Conservation (phyloP, 176 grass and related monocot species). For the Carex myosuroides region DNA sequence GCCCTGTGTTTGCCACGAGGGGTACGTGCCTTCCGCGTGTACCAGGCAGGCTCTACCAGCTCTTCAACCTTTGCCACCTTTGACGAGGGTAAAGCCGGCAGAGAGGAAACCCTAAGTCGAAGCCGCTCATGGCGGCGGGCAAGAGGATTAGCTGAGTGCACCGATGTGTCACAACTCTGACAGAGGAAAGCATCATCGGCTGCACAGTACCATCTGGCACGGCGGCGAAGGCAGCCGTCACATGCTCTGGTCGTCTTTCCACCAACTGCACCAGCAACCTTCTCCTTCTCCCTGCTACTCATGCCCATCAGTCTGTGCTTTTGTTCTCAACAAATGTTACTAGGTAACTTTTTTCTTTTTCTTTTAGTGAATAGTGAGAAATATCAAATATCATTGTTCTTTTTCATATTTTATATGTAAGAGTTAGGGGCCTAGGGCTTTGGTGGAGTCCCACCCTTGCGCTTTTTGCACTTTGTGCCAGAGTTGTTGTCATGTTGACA, state of each 20-base stretch:
- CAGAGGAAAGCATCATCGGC: conserved; percentile 90
- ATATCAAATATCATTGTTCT: conserved; percentile 4
- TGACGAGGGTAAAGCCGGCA: neutral
- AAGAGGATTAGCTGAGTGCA: conserved; percentile 83
- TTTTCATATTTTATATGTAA: conserved; percentile 19
- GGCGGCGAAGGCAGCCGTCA: conserved; percentile 59
- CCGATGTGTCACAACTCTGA: conserved; percentile 73
- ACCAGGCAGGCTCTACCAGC: conserved; percentile 45
- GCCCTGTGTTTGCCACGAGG: conserved; percentile 40
- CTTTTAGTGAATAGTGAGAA: conserved; percentile 15
- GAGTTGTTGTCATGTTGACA: conserved; percentile 11
- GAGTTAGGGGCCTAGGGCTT: neutral
- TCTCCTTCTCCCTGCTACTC: conserved; percentile 28
- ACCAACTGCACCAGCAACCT: conserved; percentile 34
- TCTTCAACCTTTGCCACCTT: neutral
- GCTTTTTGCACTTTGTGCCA: conserved; percentile 27
- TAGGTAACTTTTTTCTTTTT: neutral
- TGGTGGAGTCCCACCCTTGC: neutral
- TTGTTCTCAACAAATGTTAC: conserved; percentile 7
- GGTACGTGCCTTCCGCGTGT: conserved; percentile 66
- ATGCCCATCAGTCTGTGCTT: conserved; percentile 7
- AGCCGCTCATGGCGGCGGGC: conserved; percentile 67
- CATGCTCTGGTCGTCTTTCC: conserved; percentile 71
- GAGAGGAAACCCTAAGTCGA: conserved; percentile 36
- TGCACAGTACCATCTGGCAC: conserved; percentile 90